Percentiles rank a stretch among this genome's conserved stretches.
Evolutionary conservation across 176 grass and related monocot genomes (phyloP).

Genomic region (Oryza nivara): DNA sequence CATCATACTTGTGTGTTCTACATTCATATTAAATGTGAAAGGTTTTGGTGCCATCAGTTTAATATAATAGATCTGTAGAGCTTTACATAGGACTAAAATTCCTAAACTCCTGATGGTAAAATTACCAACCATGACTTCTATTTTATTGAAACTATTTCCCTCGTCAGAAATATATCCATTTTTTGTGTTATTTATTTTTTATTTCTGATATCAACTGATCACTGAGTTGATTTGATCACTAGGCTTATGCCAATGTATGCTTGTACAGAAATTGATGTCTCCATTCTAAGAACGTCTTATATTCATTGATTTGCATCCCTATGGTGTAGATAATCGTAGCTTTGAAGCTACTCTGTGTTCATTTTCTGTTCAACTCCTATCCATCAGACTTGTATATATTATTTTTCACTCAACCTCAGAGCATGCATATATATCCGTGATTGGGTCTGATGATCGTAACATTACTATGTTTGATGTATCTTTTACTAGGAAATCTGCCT

Average conservation of each 20-base stretch:
- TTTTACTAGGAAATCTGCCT: slow-evolving; percentile 79
- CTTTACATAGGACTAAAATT: slow-evolving; percentile 2
- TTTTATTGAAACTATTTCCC: slow-evolving; percentile 3
- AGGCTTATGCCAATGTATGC: neutral
- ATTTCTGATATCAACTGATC: slow-evolving; percentile 25
- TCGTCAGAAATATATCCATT: neutral
- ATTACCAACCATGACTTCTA: neutral
- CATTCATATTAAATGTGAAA: neutral
- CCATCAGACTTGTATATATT: slow-evolving; percentile 7
- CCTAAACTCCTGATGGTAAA: slow-evolving; percentile 14
- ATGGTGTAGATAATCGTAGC: slow-evolving; percentile 1
- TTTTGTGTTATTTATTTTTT: neutral
- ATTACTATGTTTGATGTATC: slow-evolving; percentile 23
- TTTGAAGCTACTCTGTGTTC: neutral
- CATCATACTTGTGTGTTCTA: neutral
- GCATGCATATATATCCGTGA: neutral
- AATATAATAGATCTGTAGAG: neutral
- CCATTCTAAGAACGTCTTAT: neutral
- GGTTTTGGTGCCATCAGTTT: slow-evolving; percentile 14
- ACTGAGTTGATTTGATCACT: slow-evolving; percentile 7
- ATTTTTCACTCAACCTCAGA: slow-evolving; percentile 19
- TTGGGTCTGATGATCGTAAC: slow-evolving; percentile 3
- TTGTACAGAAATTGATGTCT: neutral
- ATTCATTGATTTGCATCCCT: neutral
- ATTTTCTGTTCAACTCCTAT: slow-evolving; percentile 16